phyloP scores from a whole-genome alignment of 306 rosid genomes.

The Prosopis cineraria region DNA sequence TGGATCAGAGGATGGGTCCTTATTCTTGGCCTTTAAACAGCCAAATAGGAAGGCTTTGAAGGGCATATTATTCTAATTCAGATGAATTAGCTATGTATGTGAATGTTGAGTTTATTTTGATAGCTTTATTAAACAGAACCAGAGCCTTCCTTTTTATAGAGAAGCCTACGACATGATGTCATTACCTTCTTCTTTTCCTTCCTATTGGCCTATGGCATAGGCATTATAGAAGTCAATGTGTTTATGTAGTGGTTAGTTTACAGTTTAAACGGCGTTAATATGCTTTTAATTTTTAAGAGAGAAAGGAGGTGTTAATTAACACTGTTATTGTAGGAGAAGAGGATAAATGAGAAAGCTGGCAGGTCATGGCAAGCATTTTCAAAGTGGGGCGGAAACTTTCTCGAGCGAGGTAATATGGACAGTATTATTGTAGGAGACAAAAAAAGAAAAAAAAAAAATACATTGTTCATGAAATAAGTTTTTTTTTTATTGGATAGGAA shows the following conservation, averaged over 20 bases:
- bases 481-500: background rate
- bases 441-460: background rate
- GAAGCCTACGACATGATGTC: conserved; percentile 31
- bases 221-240: background rate
- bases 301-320: background rate
- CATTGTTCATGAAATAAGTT: background rate
- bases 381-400: background rate
- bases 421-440: background rate
- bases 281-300: background rate
- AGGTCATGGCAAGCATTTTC: background rate
- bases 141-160: conserved; percentile 2
- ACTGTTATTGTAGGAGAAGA: background rate
- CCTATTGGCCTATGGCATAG: background rate
- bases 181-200: background rate
- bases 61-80: conserved; percentile 29
- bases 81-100: background rate
- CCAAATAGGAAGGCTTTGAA: conserved; percentile 31
- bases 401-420: background rate
- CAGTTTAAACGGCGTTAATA: background rate
- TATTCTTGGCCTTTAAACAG: conserved; percentile 44
- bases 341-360: background rate
- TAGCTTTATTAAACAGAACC: background rate
- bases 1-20: conserved; percentile 8
- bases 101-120: background rate
- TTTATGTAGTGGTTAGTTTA: background rate